Evolutionary conservation across 331 rosid genomes (phyloP), one percentile per base, ranked within the genome.

Genomic region (Telfairia occidentalis): DNA sequence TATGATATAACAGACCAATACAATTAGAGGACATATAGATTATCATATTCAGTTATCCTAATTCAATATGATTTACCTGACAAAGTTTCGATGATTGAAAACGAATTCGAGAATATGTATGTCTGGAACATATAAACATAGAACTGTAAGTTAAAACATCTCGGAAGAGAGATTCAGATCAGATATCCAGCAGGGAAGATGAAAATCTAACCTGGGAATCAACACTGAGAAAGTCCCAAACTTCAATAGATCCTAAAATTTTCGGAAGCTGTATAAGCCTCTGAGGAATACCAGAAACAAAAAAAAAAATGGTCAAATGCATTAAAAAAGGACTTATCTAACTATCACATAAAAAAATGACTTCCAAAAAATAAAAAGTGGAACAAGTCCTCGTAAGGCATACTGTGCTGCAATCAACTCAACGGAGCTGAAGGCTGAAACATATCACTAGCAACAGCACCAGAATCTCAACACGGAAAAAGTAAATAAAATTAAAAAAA

Each of bases 151-250:
- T 40, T 28, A 46, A 46, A 49, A 19, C 43, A 29, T 19, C 32
- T 35, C 30, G 40, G 43, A 66, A 38, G 4, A 21, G 73, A 48
- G 40, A 35, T 29, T 49, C 34, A 0, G 1, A 13, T 30, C 16
- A 5, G 43, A 28, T 10, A 75, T 37, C 57, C 55, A 38, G 78
- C 16, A 42, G 43, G n/a, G 50, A 57, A 75, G 53, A n/a, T 18
- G 42, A 75, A 26, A 18, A 75, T 40, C 43, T 18, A 74, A 95
- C 99, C 99, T 95, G 99, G 60, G 99, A 95, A 81, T 95, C 99
- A n/a, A 95, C 99, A 84, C 97, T 92, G 74, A 95, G 88, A 80
- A 95, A 95, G 86, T 95, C 99, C 97, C 99, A 95, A 69, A 92
- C 96, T 89, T 95, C 99, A 85, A 95, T 90, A 80, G 97, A 95